phyloP scores from a whole-genome alignment of 179 eudicot species.

The Silene vulgaris region DNA sequence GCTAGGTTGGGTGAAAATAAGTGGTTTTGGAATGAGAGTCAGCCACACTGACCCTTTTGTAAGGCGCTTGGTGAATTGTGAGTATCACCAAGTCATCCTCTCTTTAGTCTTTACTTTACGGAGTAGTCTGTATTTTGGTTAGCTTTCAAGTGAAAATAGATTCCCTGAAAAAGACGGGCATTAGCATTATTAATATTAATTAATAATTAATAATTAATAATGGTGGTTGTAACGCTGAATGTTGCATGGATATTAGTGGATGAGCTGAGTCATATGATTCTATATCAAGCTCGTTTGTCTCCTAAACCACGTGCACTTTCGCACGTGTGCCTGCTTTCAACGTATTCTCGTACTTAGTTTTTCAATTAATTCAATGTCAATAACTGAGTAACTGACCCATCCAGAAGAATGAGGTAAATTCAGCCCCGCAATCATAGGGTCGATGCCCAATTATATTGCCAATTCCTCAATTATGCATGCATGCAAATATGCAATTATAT shows the following conservation, averaged over 20 bases:
- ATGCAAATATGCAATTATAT: not conserved
- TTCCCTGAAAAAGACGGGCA: constrained; percentile 12
- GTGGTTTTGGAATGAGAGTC: no score
- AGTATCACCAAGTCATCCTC: no score
- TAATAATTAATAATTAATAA: not conserved
- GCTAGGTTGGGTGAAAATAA: no score
- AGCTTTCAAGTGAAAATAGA: not conserved
- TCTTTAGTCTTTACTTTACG: no score
- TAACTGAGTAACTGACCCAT: no score
- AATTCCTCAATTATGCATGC: constrained; percentile 14
- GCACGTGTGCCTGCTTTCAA: constrained; percentile 16
- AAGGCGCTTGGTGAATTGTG: no score
- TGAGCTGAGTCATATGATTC: constrained; percentile 9
- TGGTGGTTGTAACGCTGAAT: constrained; percentile 18
- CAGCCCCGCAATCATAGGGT: constrained; percentile 24
- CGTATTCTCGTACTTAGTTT: no score
- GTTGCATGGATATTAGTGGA: not conserved
- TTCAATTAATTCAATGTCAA: no score
- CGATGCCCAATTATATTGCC: not conserved
- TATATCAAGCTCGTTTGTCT: not conserved
- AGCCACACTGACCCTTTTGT: no score
- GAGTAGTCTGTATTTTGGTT: no score
- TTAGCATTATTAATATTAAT: no score
- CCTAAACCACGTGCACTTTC: constrained; percentile 4
- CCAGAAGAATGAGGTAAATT: not conserved